Evolutionary conservation across 768 basidiomycete species (phyloP).

Genomic region (Macrolepiota dolichaula): DNA sequence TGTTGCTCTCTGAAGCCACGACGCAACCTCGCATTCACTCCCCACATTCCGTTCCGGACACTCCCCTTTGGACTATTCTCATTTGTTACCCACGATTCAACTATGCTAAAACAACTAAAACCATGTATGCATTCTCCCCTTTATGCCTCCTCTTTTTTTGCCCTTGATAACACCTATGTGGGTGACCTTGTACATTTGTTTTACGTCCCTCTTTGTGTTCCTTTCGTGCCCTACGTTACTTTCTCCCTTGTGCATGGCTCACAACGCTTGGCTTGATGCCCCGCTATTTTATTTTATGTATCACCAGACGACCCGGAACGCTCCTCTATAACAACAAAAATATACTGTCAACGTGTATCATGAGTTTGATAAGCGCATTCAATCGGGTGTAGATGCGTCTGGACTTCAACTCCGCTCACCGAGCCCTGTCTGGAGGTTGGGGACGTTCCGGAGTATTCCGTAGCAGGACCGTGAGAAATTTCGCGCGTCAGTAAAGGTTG

Average conservation of each 20-base stretch:
- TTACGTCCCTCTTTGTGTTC: background rate
- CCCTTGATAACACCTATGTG: background rate
- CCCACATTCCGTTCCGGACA: slow-evolving; percentile 19
- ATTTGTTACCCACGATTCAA: background rate
- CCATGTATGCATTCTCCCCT: background rate
- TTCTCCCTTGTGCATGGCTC: slow-evolving; percentile 11
- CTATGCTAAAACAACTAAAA: slow-evolving; percentile 8
- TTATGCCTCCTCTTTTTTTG: background rate
- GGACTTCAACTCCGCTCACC: no score
- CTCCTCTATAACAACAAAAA: background rate
- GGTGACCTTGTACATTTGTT: slow-evolving; percentile 2
- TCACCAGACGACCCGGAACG: slow-evolving; percentile 20
- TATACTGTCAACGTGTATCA: background rate
- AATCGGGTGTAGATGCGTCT: no score
- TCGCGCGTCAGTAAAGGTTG: slow-evolving; percentile 12
- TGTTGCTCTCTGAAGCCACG: slow-evolving; percentile 41
- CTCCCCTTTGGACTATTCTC: slow-evolving; percentile 18
- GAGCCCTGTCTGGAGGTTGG: no score
- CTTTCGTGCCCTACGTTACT: slow-evolving; percentile 2
- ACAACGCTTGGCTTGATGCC: slow-evolving; percentile 28
- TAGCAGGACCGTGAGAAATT: slow-evolving; percentile 26
- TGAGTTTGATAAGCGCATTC: background rate
- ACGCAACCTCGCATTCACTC: background rate
- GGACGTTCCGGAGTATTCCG: slow-evolving; percentile 32
- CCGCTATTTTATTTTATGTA: slow-evolving; percentile 23